phyloP scores from a whole-genome alignment of 441 rosid species.

The Adansonia madagascariensis region DNA sequence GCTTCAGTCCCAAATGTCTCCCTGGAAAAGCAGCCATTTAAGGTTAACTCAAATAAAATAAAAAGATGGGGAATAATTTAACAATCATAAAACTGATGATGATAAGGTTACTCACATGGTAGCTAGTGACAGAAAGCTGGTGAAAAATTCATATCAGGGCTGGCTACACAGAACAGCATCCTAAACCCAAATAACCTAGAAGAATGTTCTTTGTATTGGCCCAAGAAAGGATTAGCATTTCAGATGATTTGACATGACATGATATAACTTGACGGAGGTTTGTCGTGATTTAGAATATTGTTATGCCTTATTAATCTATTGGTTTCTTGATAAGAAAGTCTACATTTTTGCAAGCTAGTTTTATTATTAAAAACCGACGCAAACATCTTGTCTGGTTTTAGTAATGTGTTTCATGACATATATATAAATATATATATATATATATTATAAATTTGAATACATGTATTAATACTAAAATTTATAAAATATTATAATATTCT shows the following conservation, averaged over 20 bases:
- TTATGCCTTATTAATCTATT: neutral
- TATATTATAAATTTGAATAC: too few species aligned
- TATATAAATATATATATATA: too few species aligned
- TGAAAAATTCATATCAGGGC: constrained; percentile 15
- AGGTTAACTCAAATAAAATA: too few species aligned
- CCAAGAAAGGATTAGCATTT: constrained; percentile 3
- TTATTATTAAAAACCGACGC: neutral
- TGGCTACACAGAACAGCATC: constrained; percentile 17
- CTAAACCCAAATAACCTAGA: constrained; percentile 15
- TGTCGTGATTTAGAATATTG: constrained; percentile 13
- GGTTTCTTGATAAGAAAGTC: neutral
- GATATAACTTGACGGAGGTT: constrained; percentile 9
- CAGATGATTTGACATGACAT: constrained; percentile 31
- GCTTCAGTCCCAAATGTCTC: too few species aligned
- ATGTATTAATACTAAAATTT: too few species aligned
- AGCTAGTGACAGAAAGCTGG: constrained; percentile 27
- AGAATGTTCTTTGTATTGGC: constrained; percentile 30
- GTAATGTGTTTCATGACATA: too few species aligned
- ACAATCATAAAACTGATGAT: constrained; percentile 35
- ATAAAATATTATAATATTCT: too few species aligned
- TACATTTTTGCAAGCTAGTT: neutral
- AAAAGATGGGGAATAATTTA: constrained; percentile 31
- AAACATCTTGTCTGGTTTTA: too few species aligned
- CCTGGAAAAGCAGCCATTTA: too few species aligned
- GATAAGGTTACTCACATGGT: constrained; percentile 14